These are phyloP conservation scores for Dendrobium officinale DNA, from an alignment of 106 monocot genomes.

Conservation along the genomic window DNA sequence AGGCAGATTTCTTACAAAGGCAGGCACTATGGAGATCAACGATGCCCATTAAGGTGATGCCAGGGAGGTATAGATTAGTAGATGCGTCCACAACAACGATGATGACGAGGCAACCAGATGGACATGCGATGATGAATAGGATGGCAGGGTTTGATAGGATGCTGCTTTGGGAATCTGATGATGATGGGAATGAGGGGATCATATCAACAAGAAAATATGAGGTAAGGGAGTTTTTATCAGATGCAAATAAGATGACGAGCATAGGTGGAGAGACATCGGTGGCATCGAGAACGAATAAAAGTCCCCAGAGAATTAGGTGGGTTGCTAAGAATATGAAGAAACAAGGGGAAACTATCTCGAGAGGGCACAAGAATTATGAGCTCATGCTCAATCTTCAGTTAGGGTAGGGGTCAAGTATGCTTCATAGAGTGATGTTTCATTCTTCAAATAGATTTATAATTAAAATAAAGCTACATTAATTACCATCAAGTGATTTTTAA, in stretches of 20 bases:
- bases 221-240: background rate
- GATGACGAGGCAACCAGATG: slow-evolving; percentile 6
- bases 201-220: background rate
- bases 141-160: slow-evolving; percentile 9
- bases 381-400: no score
- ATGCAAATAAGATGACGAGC: background rate
- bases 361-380: no score
- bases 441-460: no score
- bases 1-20: slow-evolving; percentile 19
- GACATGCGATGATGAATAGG: slow-evolving; percentile 15
- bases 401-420: slow-evolving; percentile 10
- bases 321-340: slow-evolving; percentile 40
- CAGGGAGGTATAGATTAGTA: slow-evolving; percentile 8
- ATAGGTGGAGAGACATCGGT: background rate
- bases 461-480: no score
- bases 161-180: slow-evolving; percentile 15
- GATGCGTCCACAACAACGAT: slow-evolving; percentile 4
- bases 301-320: slow-evolving; percentile 19
- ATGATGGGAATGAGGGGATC: slow-evolving; percentile 1
- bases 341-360: slow-evolving; percentile 15
- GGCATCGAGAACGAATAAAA: slow-evolving; percentile 2
- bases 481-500: no score
- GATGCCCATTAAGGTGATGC: background rate
- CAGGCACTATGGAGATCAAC: slow-evolving; percentile 21
- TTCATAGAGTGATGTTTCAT: no score